phyloP scores from a whole-genome alignment of 805 yeast genomes.

The Grigorovia humatica region DNA sequence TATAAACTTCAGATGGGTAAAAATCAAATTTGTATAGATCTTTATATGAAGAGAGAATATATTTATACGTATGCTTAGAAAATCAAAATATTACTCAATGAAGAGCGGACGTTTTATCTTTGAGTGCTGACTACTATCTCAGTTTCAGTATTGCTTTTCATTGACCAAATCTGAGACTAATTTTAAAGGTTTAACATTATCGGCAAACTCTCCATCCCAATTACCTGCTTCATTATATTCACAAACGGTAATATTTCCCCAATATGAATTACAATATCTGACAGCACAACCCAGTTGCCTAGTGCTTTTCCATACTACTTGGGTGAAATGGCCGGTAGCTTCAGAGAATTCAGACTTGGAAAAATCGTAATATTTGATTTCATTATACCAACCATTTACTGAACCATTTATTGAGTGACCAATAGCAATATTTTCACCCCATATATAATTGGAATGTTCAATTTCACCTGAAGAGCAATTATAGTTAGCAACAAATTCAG shows the following conservation, averaged over 20 bases:
- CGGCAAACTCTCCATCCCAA: constrained; percentile 42
- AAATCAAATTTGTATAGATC: too few species aligned
- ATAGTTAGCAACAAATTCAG: constrained; percentile 38
- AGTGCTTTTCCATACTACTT: constrained; percentile 57
- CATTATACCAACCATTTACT: constrained; percentile 68
- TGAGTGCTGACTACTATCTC: too few species aligned
- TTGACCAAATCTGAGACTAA: neutral
- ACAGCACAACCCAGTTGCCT: constrained; percentile 60
- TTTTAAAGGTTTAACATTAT: constrained; percentile 20
- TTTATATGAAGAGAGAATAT: too few species aligned
- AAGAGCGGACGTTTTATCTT: too few species aligned
- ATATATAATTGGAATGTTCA: constrained; percentile 44
- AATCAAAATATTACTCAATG: neutral
- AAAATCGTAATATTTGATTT: constrained; percentile 47
- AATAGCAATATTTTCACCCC: constrained; percentile 71
- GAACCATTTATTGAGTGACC: constrained; percentile 39
- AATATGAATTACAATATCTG: constrained; percentile 43
- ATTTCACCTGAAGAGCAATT: constrained; percentile 44
- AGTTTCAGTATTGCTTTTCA: neutral
- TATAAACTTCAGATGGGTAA: too few species aligned
- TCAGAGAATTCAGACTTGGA: constrained; percentile 37
- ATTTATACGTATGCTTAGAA: too few species aligned
- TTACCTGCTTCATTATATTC: constrained; percentile 72
- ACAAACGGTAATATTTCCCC: constrained; percentile 61
- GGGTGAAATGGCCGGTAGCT: constrained; percentile 63